phyloP scores from a whole-genome alignment of 129 eudicot genomes.

The Arctium minus region DNA sequence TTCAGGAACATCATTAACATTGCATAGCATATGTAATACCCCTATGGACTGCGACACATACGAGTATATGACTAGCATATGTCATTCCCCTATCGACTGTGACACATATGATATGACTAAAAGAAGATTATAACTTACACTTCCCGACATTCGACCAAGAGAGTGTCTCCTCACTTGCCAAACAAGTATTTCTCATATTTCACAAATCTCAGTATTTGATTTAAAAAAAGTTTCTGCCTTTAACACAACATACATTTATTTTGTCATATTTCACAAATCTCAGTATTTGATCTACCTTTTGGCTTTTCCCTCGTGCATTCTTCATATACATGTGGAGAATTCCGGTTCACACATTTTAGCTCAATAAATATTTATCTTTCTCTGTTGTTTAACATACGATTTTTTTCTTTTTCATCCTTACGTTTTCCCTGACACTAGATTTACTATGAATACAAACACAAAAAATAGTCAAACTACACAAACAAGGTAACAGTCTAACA shows the following conservation, averaged over 20 bases:
- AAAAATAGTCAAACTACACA: conserved; percentile 10
- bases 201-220: neutral
- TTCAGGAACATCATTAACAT: neutral
- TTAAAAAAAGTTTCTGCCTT: neutral
- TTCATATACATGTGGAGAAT: neutral
- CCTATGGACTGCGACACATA: neutral
- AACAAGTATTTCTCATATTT: neutral
- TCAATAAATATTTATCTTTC: neutral
- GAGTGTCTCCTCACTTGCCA: neutral
- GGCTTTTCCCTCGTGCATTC: neutral
- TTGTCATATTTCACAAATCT: neutral
- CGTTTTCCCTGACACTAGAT: conserved; percentile 3
- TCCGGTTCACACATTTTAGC: neutral
- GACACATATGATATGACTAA: neutral
- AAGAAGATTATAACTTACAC: neutral
- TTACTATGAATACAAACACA: neutral
- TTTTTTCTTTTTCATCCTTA: neutral
- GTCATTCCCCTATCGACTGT: neutral
- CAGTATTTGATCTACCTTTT: neutral
- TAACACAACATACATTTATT: neutral
- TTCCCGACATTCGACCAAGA: neutral
- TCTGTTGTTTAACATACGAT: neutral
- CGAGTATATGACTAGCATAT: neutral
- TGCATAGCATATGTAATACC: neutral
- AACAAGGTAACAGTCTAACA: neutral